These are phyloP conservation scores for Aspergillus sparsus DNA, from an alignment of 495 filamentous ascomycete genomes.

Conservation along the genomic window DNA sequence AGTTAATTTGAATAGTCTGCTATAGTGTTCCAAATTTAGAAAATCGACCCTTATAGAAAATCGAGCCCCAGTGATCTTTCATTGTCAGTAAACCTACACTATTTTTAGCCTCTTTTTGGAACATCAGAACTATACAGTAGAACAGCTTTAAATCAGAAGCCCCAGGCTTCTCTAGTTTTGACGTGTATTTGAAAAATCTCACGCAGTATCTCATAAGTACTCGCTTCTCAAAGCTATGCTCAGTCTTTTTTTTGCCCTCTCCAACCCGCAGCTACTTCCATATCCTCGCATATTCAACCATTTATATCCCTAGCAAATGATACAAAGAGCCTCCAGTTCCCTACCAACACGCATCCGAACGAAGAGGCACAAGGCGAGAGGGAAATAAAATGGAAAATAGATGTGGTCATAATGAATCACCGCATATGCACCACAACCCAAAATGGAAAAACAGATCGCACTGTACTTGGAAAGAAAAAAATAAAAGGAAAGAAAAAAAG, in stretches of 20 bases:
- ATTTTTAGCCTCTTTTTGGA: no score
- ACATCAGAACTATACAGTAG: neutral
- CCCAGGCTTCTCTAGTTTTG: conserved; percentile 12
- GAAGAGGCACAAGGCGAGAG: conserved; percentile 8
- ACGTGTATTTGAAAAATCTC: conserved; percentile 1
- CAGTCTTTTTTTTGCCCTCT: neutral
- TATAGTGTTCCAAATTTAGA: no score
- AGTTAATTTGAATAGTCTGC: no score
- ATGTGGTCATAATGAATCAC: conserved; percentile 9
- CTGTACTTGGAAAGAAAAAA: neutral
- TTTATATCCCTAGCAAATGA: conserved; percentile 1
- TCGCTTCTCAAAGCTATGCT: conserved; percentile 15
- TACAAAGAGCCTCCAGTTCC: neutral
- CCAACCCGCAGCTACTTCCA: neutral
- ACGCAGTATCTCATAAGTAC: neutral
- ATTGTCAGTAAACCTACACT: no score
- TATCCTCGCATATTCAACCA: neutral
- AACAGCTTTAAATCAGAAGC: conserved; percentile 14
- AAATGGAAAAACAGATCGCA: neutral
- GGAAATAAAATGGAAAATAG: neutral
- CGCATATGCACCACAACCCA: conserved; percentile 12
- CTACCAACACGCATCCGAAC: conserved; percentile 1
- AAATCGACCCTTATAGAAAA: no score
- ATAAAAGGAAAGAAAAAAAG: neutral
- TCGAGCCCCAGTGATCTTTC: no score